These are phyloP conservation scores for Knoxia roxburghii DNA, from an alignment of 257 asterid genomes.

Conservation along the genomic window DNA sequence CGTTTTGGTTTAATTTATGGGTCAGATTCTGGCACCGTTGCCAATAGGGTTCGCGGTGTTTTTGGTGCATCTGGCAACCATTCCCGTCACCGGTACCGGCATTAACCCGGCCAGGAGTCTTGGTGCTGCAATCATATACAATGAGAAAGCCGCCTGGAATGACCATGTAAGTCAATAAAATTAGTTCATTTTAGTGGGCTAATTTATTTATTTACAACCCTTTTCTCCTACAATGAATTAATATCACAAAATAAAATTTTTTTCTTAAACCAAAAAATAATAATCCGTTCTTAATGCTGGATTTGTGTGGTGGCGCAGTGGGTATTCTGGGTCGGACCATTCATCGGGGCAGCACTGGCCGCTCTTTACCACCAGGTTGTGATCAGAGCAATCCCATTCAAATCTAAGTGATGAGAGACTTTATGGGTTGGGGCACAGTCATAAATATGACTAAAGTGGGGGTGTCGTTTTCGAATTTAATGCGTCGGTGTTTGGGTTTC, in stretches of 20 bases:
- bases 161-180: slow-evolving; percentile 21
- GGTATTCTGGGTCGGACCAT: slow-evolving; percentile 42
- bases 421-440: background rate
- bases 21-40: slow-evolving; percentile 29
- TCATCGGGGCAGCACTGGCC: slow-evolving; percentile 35
- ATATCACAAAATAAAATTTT: too few species aligned
- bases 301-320: slow-evolving; percentile 20
- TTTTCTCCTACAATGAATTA: too few species aligned
- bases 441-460: background rate
- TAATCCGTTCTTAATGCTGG: background rate
- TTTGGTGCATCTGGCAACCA: slow-evolving; percentile 36
- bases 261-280: too few species aligned
- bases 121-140: slow-evolving; percentile 34
- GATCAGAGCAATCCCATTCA: slow-evolving; percentile 41
- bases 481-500: background rate
- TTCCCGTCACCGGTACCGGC: slow-evolving; percentile 36
- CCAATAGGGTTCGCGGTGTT: slow-evolving; percentile 40
- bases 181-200: too few species aligned
- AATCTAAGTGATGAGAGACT: background rate
- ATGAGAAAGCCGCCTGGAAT: slow-evolving; percentile 26
- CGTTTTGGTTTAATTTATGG: background rate
- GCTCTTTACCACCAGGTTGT: slow-evolving; percentile 34
- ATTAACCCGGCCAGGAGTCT: slow-evolving; percentile 39
- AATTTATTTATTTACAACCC: too few species aligned
- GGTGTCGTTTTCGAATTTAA: background rate